phyloP scores from a whole-genome alignment of 495 filamentous ascomycete species.

The Podospora anserina region DNA sequence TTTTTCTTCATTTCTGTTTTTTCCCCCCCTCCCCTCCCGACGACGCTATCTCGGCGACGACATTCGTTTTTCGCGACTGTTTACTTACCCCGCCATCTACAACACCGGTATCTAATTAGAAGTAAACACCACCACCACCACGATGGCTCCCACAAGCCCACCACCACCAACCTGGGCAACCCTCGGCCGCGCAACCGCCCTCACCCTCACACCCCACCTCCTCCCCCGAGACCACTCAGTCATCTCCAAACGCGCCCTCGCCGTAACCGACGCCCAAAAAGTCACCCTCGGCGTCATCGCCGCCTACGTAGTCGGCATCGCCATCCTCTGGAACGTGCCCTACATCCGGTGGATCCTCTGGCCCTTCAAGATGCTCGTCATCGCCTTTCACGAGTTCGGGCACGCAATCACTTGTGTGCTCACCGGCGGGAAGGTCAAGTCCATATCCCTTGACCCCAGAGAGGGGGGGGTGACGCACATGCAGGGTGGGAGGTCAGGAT shows the following conservation, averaged over 20 bases:
- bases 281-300: constrained; percentile 63
- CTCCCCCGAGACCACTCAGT: constrained; percentile 1
- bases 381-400: constrained; percentile 80
- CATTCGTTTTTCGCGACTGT: neutral
- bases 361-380: constrained; percentile 92
- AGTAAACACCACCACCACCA: neutral
- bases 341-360: constrained; percentile 69
- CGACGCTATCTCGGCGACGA: neutral
- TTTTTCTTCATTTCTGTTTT: neutral
- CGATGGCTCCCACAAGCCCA: constrained; percentile 2
- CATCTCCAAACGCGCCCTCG: constrained; percentile 47
- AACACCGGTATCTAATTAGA: neutral
- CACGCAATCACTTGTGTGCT: constrained; percentile 71
- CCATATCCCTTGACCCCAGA: constrained; percentile 59
- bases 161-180: neutral
- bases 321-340: constrained; percentile 73
- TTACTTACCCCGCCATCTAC: neutral
- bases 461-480: constrained; percentile 75
- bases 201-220: constrained; percentile 10
- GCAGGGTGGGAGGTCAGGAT: constrained; percentile 68
- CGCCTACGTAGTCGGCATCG: constrained; percentile 70
- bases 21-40: neutral
- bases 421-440: constrained; percentile 69
- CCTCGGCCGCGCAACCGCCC: constrained; percentile 1
- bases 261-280: constrained; percentile 66